phyloP scores from a whole-genome alignment of 257 asterid species.

The Solanum pinnatisectum region DNA sequence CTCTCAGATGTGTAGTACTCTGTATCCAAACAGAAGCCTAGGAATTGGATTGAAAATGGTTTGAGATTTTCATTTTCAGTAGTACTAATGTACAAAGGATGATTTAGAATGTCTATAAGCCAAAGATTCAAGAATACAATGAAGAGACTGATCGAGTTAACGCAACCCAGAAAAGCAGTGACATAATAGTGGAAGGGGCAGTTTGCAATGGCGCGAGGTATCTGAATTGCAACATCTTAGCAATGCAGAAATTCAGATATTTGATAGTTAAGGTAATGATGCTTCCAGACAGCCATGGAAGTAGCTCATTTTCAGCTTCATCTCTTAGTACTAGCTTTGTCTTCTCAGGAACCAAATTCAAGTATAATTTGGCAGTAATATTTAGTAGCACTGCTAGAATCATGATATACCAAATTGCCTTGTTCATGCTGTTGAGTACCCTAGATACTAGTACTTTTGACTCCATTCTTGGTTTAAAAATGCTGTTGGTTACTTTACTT shows the following conservation, averaged over 20 bases:
- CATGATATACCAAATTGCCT: background rate
- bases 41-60: background rate
- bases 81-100: background rate
- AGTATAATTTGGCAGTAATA: background rate
- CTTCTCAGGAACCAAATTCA: background rate
- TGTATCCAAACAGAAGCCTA: background rate
- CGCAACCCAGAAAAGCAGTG: slow-evolving; percentile 9
- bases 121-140: background rate
- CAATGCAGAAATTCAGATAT: slow-evolving; percentile 13
- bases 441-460: background rate
- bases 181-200: background rate
- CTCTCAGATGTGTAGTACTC: background rate
- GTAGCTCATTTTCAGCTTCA: background rate
- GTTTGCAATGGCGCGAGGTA: background rate
- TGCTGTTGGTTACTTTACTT: background rate
- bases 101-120: background rate
- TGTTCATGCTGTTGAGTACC: background rate
- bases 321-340: background rate
- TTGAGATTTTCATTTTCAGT: background rate
- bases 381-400: background rate
- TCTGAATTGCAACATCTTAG: slow-evolving; percentile 3
- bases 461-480: background rate
- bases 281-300: background rate
- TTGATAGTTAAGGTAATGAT: background rate
- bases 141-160: slow-evolving; percentile 1